Conservation (phyloP, 495 filamentous ascomycete genomes). For the Hapsidospora chrysogenum region DNA sequence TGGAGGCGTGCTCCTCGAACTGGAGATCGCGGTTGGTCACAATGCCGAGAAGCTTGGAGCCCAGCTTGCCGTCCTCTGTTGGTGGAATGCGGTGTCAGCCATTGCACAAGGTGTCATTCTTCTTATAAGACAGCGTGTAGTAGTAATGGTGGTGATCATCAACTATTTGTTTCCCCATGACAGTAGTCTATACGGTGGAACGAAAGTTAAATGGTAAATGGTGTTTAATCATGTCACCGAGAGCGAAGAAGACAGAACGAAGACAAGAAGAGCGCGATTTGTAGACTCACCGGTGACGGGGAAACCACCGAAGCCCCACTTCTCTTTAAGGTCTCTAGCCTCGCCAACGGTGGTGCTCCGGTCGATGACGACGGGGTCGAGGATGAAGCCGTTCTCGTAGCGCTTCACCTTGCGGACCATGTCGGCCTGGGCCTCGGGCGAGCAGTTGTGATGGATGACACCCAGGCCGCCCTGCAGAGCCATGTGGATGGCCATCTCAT, state of each 20-base stretch:
- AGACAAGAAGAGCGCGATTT: slow-evolving; percentile 6
- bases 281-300: slow-evolving; percentile 82
- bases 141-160: slow-evolving; percentile 29
- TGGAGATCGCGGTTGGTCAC: slow-evolving; percentile 96
- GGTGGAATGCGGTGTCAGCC: slow-evolving; percentile 9
- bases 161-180: slow-evolving; percentile 80
- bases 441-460: slow-evolving; percentile 99
- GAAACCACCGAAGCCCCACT: slow-evolving; percentile 98
- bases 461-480: slow-evolving; percentile 90
- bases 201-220: slow-evolving; percentile 89
- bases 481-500: slow-evolving; percentile 99
- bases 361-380: slow-evolving; percentile 85
- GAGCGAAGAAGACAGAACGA: too few relatives aligned
- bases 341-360: slow-evolving; percentile 79
- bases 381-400: slow-evolving; percentile 98
- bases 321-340: slow-evolving; percentile 82
- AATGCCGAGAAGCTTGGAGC: slow-evolving; percentile 90
- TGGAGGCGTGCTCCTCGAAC: slow-evolving; percentile 53
- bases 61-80: slow-evolving; percentile 77
- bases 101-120: not conserved
- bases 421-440: slow-evolving; percentile 83
- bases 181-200: slow-evolving; percentile 91
- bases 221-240: slow-evolving; percentile 64
- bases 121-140: not conserved
- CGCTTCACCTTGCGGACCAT: slow-evolving; percentile 99